Evolutionary conservation across 345 rosid species (phyloP).

Genomic region (Pugionium dolabratum): DNA sequence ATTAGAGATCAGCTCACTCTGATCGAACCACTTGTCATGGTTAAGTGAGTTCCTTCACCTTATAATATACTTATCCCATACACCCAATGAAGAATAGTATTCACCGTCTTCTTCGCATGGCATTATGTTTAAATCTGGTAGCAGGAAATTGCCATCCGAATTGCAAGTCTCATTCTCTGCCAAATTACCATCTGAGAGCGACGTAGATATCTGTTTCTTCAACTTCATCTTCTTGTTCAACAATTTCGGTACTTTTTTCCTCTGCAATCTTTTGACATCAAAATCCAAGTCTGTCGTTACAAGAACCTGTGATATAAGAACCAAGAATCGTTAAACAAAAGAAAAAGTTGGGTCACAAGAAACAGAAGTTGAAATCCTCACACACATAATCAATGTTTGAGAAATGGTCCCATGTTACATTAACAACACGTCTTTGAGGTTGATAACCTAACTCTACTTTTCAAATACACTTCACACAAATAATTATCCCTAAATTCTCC

Average conservation of each 20-base stretch:
- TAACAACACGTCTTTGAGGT: conserved; percentile 11
- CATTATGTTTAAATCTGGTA: conserved; percentile 81
- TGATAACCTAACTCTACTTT: conserved; percentile 26
- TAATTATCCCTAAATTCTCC: conserved; percentile 5
- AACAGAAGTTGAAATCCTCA: conserved; percentile 25
- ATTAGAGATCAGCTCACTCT: conserved; percentile 22
- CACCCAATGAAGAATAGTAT: neutral
- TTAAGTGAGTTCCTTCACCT: conserved; percentile 26
- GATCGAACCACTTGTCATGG: conserved; percentile 17
- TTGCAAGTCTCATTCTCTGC: conserved; percentile 16
- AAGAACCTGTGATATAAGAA: conserved; percentile 43
- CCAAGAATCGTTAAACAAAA: neutral
- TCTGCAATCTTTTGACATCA: conserved; percentile 51
- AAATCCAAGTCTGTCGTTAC: conserved; percentile 43
- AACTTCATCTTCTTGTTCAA: conserved; percentile 49
- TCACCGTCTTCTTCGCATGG: conserved; percentile 53
- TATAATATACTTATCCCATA: conserved; percentile 41
- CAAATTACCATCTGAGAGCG: neutral
- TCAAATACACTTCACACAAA: conserved; percentile 16
- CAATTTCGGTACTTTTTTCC: conserved; percentile 53
- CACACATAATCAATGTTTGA: conserved; percentile 23
- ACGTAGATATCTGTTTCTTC: neutral
- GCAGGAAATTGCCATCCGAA: conserved; percentile 38
- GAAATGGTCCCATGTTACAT: conserved; percentile 2
- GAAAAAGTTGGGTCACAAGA: conserved; percentile 26